Base-by-base conservation (phyloP, 129 eudicot genomes). In the Logfia minima region DNA sequence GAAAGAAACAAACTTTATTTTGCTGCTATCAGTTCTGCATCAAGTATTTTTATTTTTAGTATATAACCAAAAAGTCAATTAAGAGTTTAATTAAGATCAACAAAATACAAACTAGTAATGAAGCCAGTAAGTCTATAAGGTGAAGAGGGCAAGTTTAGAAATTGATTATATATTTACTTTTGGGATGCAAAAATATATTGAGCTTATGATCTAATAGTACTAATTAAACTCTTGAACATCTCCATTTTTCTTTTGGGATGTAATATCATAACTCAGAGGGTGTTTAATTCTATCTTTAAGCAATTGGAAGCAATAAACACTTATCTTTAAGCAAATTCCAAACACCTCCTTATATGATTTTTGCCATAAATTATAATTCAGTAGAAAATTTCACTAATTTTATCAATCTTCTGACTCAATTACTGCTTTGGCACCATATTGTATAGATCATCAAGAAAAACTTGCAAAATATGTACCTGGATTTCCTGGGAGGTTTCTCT, bases 401-500 rank as follows among this genome's bases (percentile, higher is more conserved):
- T 14, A 48, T 11, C 55, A 3, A 48, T 48, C 16, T 48, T 48
- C 5, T 48, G 18, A 4, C 6, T 13, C 18, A 11, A 45, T 45
- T 11, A 45, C 53, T 13, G 17, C 51, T 13, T 45, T 45, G 17
- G 14, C 52, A 45, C 53, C 51, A 41, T 43, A 43, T 37, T 37
- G 10, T 43, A 43, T 48, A 13, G 18, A 48, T 11, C 18, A 48
- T 48, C 55, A 48, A 48, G 1, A 48, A 0, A 45, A 48, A 48
- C 5, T 48, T 13, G 55, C 18, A 48, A 48, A 48, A 18, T 60
- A 16, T 76, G 56, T 87, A 92, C 97, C 97, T 77, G 97, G 97
- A 68, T 92, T 89, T 74, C 97, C 97, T 26, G 96, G 97, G 34
- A 89, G 90, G 76, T 85, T 92, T 81, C 97, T 89, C 84, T 83